These are phyloP conservation scores for Avena sativa DNA, from an alignment of 176 grass and related monocot genomes.

Conservation along the genomic window DNA sequence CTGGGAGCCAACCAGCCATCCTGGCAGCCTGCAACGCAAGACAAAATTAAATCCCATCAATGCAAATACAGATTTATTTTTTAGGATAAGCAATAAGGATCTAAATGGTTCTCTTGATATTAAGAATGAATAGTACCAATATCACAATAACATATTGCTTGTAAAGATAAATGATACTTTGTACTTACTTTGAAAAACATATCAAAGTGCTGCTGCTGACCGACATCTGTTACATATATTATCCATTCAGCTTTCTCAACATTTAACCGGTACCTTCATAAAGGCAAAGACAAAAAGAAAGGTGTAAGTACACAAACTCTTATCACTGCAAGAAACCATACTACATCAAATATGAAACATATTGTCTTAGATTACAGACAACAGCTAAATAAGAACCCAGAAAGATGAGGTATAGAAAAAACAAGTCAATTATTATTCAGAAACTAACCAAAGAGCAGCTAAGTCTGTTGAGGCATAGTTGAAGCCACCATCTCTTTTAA, in stretches of 20 bases:
- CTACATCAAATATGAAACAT: not conserved
- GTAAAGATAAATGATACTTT: constrained; percentile 17
- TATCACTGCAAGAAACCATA: not conserved
- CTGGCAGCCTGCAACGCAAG: constrained; percentile 70
- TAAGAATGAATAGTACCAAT: not conserved
- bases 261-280: constrained; percentile 81
- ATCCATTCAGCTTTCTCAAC: constrained; percentile 95
- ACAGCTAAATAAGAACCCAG: constrained; percentile 19
- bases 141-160: not conserved
- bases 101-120: not conserved
- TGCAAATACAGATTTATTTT: not conserved
- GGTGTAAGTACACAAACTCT: constrained; percentile 19
- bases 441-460: constrained; percentile 76
- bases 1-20: constrained; percentile 79
- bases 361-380: constrained; percentile 5
- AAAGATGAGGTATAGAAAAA: constrained; percentile 6
- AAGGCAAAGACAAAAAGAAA: constrained; percentile 34
- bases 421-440: not conserved
- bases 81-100: not conserved
- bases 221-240: constrained; percentile 96
- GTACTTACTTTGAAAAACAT: constrained; percentile 89
- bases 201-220: constrained; percentile 94
- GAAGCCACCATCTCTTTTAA: constrained; percentile 91
- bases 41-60: not conserved
- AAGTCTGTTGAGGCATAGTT: constrained; percentile 97